Conservation (phyloP, 495 filamentous ascomycete genomes). For the Parmelia sp. region DNA sequence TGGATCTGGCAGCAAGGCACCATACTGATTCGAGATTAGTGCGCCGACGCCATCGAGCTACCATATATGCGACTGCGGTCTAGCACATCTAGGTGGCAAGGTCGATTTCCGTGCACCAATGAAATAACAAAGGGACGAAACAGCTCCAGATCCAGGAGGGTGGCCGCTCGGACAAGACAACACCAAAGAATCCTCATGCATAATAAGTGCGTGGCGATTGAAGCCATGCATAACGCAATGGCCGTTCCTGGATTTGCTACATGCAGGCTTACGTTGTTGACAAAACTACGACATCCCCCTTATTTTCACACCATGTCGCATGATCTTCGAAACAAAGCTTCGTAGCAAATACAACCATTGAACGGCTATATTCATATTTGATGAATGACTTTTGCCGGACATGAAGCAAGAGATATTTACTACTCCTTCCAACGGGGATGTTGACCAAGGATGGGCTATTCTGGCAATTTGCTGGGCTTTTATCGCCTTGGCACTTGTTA, state of each 20-base stretch:
- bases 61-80: not conserved
- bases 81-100: too few species aligned
- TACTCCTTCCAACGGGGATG: constrained; percentile 14
- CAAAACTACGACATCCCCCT: not conserved
- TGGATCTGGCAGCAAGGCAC: not conserved
- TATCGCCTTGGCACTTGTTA: constrained; percentile 19
- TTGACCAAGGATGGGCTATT: constrained; percentile 22
- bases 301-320: not conserved
- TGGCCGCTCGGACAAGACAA: not conserved
- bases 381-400: not conserved
- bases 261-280: not conserved
- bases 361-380: not conserved
- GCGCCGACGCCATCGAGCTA: not conserved
- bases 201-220: not conserved
- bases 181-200: not conserved
- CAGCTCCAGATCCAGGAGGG: not conserved
- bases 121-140: not conserved
- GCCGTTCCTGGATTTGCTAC: not conserved
- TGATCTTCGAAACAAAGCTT: not conserved
- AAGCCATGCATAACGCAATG: not conserved
- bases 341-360: not conserved
- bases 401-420: constrained; percentile 20
- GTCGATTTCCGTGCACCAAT: not conserved
- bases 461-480: constrained; percentile 24
- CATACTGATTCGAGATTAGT: not conserved